phyloP scores from a whole-genome alignment of 2,329 filamentous ascomycete genomes.

The Purpureocillium lavendulum region DNA sequence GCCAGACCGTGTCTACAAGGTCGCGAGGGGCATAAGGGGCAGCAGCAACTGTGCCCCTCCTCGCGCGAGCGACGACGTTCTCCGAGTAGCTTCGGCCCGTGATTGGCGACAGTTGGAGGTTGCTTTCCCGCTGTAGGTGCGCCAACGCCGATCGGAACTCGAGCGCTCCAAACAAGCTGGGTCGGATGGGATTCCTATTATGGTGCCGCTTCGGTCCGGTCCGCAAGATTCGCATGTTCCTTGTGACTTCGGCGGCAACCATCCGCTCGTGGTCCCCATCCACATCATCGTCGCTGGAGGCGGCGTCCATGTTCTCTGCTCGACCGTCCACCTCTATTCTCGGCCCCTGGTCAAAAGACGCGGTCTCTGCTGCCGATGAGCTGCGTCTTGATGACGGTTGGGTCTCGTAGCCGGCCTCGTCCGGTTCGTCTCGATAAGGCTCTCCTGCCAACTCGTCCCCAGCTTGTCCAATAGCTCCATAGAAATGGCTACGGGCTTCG shows the following conservation, averaged over 20 bases:
- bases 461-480: constrained; percentile 42
- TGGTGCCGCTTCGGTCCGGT: constrained; percentile 56
- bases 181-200: constrained; percentile 70
- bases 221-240: constrained; percentile 83
- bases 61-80: constrained; percentile 15
- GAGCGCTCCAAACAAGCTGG: constrained; percentile 84
- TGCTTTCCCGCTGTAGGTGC: constrained; percentile 76
- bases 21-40: constrained; percentile 11
- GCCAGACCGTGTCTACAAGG: constrained; percentile 3
- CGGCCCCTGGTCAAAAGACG: constrained; percentile 33
- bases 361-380: constrained; percentile 25
- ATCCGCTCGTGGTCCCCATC: constrained; percentile 51
- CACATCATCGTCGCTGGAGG: constrained; percentile 34
- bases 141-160: constrained; percentile 88
- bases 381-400: constrained; percentile 9
- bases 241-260: constrained; percentile 74
- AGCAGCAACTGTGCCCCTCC: constrained; percentile 19
- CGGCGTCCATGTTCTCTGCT: constrained; percentile 24
- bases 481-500: constrained; percentile 65
- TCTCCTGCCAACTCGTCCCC: constrained; percentile 46
- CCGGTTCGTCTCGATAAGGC: constrained; percentile 55
- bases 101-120: constrained; percentile 62
- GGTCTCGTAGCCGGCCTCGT: constrained; percentile 16
- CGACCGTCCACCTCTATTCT: constrained; percentile 38
- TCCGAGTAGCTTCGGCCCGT: constrained; percentile 49